Evolutionary conservation across 306 rosid species (phyloP).

Genomic region (Begonia loranthoides): DNA sequence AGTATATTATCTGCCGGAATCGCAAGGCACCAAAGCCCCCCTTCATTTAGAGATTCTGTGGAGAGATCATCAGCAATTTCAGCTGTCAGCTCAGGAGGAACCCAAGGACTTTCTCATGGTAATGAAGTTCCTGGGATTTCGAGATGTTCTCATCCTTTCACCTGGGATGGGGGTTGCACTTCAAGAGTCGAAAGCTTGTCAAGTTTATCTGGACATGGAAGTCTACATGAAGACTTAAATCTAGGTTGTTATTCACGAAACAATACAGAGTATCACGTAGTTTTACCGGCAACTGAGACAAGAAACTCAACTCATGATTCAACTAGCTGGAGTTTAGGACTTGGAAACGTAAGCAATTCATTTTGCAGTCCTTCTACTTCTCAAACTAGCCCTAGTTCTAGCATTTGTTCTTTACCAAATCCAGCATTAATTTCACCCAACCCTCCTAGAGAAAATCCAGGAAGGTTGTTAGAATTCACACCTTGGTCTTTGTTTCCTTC

Average conservation of each 20-base stretch:
- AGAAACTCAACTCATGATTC: constrained; percentile 35
- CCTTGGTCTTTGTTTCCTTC: constrained; percentile 80
- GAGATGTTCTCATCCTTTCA: constrained; percentile 21
- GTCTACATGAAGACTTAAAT: constrained; percentile 32
- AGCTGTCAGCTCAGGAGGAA: not conserved
- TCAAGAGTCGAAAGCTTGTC: constrained; percentile 34
- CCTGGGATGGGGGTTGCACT: constrained; percentile 44
- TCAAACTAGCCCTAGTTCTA: constrained; percentile 45
- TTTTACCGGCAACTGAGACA: constrained; percentile 19
- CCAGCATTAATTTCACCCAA: constrained; percentile 39
- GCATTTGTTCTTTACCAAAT: constrained; percentile 26
- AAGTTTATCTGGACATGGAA: constrained; percentile 40
- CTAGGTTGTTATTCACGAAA: constrained; percentile 32
- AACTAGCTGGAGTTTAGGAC: constrained; percentile 32
- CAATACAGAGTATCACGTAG: constrained; percentile 7
- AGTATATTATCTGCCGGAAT: constrained; percentile 37
- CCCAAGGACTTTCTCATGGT: no score
- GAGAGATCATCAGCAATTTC: not conserved
- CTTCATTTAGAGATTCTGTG: constrained; percentile 8
- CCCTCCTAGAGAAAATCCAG: constrained; percentile 36
- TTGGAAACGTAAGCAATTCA: constrained; percentile 34
- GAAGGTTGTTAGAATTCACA: constrained; percentile 41
- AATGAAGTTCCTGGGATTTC: constrained; percentile 10
- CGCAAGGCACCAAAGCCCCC: constrained; percentile 26
- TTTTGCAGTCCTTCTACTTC: constrained; percentile 39